phyloP scores from a whole-genome alignment of 495 filamentous ascomycete species.

The Xylaria acuta region DNA sequence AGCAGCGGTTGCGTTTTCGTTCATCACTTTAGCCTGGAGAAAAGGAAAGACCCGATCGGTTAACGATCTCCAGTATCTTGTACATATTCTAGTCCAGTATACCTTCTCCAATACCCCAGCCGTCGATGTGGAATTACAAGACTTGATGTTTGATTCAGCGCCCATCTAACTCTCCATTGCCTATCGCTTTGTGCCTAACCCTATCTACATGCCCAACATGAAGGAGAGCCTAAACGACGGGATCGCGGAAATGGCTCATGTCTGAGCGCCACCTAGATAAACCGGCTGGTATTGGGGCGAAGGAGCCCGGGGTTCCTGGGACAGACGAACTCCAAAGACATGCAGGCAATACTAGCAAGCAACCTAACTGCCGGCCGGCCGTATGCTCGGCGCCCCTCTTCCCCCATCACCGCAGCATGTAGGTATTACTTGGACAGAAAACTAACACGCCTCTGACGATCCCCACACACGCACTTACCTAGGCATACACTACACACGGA shows the following conservation, averaged over 20 bases:
- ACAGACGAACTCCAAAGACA: slow-evolving; percentile 3
- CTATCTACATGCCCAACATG: neutral
- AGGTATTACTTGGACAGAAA: slow-evolving; percentile 6
- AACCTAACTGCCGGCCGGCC: slow-evolving; percentile 25
- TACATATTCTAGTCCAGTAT: slow-evolving; percentile 17
- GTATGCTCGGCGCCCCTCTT: slow-evolving; percentile 25
- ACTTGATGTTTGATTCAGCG: neutral
- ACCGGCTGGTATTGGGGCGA: neutral
- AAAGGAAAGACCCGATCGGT: slow-evolving; percentile 19
- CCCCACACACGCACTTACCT: slow-evolving; percentile 18
- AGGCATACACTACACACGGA: slow-evolving; percentile 1
- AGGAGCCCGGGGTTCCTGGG: neutral
- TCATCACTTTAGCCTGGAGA: slow-evolving; percentile 57
- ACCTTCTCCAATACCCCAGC: slow-evolving; percentile 45
- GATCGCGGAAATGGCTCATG: slow-evolving; percentile 64
- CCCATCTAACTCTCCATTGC: neutral
- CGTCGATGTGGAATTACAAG: neutral
- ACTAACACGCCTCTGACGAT: slow-evolving; percentile 10
- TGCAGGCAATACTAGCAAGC: slow-evolving; percentile 20
- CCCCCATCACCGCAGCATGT: slow-evolving; percentile 21
- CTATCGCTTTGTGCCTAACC: neutral
- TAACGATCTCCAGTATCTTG: slow-evolving; percentile 21
- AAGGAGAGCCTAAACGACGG: neutral
- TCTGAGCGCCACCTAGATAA: slow-evolving; percentile 41
- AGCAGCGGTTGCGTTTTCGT: slow-evolving; percentile 16